Evolutionary conservation across 1,284 basidiomycete genomes (phyloP), one percentile per base, ranked within the genome.

Genomic region (Cryptococcus sp.): DNA sequence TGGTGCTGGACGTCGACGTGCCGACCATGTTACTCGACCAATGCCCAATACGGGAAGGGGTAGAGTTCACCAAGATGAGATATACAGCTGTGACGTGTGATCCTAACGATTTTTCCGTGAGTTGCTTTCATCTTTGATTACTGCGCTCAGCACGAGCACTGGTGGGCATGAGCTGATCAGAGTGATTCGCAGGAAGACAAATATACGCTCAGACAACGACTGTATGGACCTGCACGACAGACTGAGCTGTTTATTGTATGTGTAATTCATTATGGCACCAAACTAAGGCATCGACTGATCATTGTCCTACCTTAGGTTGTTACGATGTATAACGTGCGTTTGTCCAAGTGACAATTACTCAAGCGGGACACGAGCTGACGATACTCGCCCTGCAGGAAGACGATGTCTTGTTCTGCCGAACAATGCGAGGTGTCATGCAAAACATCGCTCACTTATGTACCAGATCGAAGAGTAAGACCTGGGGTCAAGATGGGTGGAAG

Each of bases 401-500:
- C 69, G 88, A 89, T 69, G 80, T 83, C 58, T 80, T 89, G 7
- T 89, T 94, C 78, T 89, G 86, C 67, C 80, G 91, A 46, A 91
- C 92, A 0, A 93, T 95, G 90, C 87, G 93, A 67, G 92, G 92
- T 57, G 88, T 95, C 15, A 91, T 95, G 81, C 91, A 88, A 81
- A 93, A 93, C 69, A 72, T 79, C 46, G 73, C 75, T 0, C 75
- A 78, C 64, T 63, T 77, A 20, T 75, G 74, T 59, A 67, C 65
- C 4, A 58, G 71, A 10, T 58, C 57, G 5, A 73, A 83, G 55
- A 89, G 87, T 67, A 92, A 91, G 82, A 96, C 89, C 1, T 97
- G 94, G 94, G 93, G 93, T 1, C 89, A 91, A 73, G 91, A 96
- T 0, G 93, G 93, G 0, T 97, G 94, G 94, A 95, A 96, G 82